A percentile compares a stretch with the other conserved stretches of the same genome.
Conservation (phyloP, 2,329 filamentous ascomycete species). For the Malbranchea cinnamomea region DNA sequence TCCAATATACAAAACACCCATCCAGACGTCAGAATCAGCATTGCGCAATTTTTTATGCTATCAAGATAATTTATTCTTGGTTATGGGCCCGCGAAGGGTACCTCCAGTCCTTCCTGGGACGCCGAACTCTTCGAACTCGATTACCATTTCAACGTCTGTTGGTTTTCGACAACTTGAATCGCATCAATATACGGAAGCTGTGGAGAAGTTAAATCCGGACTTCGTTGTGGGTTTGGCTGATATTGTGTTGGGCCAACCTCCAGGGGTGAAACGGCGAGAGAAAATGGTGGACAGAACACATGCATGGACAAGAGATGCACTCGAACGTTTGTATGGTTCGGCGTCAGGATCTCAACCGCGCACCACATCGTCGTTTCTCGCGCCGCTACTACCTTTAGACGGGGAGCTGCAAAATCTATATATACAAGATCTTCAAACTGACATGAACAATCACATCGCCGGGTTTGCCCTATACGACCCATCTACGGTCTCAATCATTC, state of each 20-base stretch:
- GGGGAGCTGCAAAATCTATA: slow-evolving; percentile 67
- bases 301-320: slow-evolving; percentile 59
- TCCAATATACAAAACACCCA: slow-evolving; percentile 38
- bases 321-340: slow-evolving; percentile 31
- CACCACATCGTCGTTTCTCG: slow-evolving; percentile 41
- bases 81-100: slow-evolving; percentile 64
- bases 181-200: slow-evolving; percentile 51
- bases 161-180: slow-evolving; percentile 62
- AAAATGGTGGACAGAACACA: slow-evolving; percentile 82
- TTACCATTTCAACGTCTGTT: slow-evolving; percentile 72
- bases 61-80: slow-evolving; percentile 47
- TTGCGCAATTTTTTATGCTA: slow-evolving; percentile 66
- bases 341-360: slow-evolving; percentile 17
- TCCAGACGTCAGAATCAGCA: slow-evolving; percentile 34
- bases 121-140: slow-evolving; percentile 52
- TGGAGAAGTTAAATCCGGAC: slow-evolving; percentile 57
- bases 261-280: slow-evolving; percentile 56
- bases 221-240: slow-evolving; percentile 69
- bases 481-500: slow-evolving; percentile 52
- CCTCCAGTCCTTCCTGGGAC: slow-evolving; percentile 57
- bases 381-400: slow-evolving; percentile 57
- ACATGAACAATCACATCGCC: slow-evolving; percentile 42
- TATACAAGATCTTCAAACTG: slow-evolving; percentile 55
- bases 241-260: slow-evolving; percentile 42
- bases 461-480: slow-evolving; percentile 68